phyloP scores from a whole-genome alignment of 768 basidiomycete species.

The Pisolithus microcarpus region DNA sequence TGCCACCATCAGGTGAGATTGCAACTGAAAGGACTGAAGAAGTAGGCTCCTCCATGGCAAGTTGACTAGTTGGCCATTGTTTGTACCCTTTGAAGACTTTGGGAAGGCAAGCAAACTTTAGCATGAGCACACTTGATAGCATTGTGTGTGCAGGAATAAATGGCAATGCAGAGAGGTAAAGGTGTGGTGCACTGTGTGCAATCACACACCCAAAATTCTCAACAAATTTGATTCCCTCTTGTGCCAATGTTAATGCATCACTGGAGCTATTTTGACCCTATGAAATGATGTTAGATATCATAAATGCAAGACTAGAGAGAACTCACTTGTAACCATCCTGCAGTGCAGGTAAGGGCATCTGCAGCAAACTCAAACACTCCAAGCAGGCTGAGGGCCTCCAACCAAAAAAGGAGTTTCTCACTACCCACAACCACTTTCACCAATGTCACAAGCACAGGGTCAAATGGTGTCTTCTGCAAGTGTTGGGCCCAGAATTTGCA shows the following conservation, averaged over 20 bases:
- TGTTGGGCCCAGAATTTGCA: slow-evolving; percentile 9
- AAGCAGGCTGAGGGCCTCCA: slow-evolving; percentile 1
- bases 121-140: slow-evolving; percentile 7
- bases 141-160: slow-evolving; percentile 19
- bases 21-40: neutral
- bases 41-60: neutral
- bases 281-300: neutral
- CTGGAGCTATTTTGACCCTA: neutral
- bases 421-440: slow-evolving; percentile 1
- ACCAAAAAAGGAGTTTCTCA: slow-evolving; percentile 7
- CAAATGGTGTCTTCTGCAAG: neutral
- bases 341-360: neutral
- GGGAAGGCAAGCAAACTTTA: neutral
- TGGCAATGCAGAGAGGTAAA: slow-evolving; percentile 21
- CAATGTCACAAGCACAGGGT: neutral
- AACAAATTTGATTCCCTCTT: slow-evolving; percentile 10
- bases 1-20: neutral
- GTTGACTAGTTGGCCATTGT: neutral
- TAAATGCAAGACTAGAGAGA: neutral
- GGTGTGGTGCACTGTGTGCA: slow-evolving; percentile 15
- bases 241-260: neutral
- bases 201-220: slow-evolving; percentile 9
- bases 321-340: neutral
- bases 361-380: neutral
- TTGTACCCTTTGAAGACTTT: neutral